Evolutionary conservation across 2,329 filamentous ascomycete species (phyloP).

Genomic region (Shiraia bambusicola): DNA sequence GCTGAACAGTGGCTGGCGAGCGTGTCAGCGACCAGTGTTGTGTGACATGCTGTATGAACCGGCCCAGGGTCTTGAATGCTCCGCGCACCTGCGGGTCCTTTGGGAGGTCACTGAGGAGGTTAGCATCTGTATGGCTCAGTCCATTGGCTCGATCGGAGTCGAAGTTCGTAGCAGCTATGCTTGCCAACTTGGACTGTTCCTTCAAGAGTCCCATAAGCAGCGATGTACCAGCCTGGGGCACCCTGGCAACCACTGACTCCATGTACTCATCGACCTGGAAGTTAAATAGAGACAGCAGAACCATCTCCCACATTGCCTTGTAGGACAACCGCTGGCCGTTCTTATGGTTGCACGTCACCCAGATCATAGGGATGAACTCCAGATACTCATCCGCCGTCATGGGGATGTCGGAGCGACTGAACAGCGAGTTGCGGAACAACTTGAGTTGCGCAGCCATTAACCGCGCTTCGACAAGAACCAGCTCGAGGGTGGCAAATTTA

Average conservation of each 20-base stretch:
- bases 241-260: constrained; percentile 17
- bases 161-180: too few relatives aligned
- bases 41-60: constrained; percentile 1
- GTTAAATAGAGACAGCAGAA: constrained; percentile 25
- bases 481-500: background rate
- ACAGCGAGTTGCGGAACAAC: background rate
- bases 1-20: background rate
- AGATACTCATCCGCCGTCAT: constrained; percentile 24
- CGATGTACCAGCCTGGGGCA: background rate
- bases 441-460: background rate
- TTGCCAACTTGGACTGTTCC: background rate
- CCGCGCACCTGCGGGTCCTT: too few relatives aligned
- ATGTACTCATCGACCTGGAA: constrained; percentile 34
- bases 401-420: background rate
- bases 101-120: too few relatives aligned
- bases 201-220: background rate
- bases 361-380: constrained; percentile 27
- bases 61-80: background rate
- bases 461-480: background rate
- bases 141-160: too few relatives aligned
- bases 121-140: too few relatives aligned
- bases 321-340: background rate
- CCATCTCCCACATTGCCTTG: constrained; percentile 27
- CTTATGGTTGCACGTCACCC: constrained; percentile 21
- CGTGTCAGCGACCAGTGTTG: background rate